Base-by-base conservation (phyloP, 169 alveolate species). In the Babesia bovis region DNA sequence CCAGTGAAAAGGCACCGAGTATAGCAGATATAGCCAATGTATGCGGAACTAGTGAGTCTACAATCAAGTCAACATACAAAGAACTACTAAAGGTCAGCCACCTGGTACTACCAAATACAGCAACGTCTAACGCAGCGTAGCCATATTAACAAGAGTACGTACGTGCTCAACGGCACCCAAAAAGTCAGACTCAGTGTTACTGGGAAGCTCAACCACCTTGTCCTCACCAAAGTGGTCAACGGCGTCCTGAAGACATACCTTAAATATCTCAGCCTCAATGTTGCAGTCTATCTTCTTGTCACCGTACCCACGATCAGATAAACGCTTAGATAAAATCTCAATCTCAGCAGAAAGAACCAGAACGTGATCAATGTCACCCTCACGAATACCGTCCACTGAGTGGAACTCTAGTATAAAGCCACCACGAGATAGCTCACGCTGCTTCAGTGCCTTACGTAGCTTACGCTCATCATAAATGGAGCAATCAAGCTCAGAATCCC, bases 401-500 rank as follows among this genome's bases (percentile, higher is more conserved):
- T 87, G 92, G 77, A 87, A 87, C 42, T 87, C 92, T 35, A 87
- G 52, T 44, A 87, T 57, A 61, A 55, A 82, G 15, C 88, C 88
- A 5, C 90, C 87, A 23, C 36, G 35, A 38, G 49, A 38, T 21
- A 87, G 19, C 23, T 76, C 63, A 30, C 40, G 32, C 17, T 36
- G 52, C 26, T 44, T 47, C 65, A 87, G 53, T 33, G 66, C 82
- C 28, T 87, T 56, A n/a, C 47, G 63, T 21, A 83, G 60, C 63
- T 59, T 7, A 17, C 78, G 83, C 44, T 83, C 90, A 72, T 79
- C 85, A 57, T 71, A 83, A 1, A 87, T 78, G 49, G 83, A 72
- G 26, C 90, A 85, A 45, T 87, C 87, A 53, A 87, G 42, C 55
- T 87, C 89, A 44, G 82, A 89, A 55, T 87, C 92, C 84, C 79